Conservation (phyloP, 495 filamentous ascomycete genomes). For the Aspergillus wentii region DNA sequence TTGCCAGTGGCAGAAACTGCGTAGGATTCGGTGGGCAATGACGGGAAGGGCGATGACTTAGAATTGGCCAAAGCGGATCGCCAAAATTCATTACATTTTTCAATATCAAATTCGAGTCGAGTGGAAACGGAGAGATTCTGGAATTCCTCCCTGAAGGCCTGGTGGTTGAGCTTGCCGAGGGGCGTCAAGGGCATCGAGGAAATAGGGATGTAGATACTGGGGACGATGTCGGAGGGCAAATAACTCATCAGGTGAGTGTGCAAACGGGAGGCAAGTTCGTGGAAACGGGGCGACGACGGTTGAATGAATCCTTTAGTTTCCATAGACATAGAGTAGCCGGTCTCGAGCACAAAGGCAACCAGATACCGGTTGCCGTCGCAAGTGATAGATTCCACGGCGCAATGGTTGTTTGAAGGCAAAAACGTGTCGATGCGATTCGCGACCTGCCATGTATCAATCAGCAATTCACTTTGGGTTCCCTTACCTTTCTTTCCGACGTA, state of each 20-base stretch:
- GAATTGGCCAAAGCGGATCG: neutral
- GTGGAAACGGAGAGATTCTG: conserved; percentile 9
- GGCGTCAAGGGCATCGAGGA: conserved; percentile 45
- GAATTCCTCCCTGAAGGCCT: conserved; percentile 13
- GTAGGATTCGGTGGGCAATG: neutral
- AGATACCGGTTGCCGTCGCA: conserved; percentile 11
- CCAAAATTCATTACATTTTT: neutral
- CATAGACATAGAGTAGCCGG: neutral
- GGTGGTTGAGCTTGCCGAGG: conserved; percentile 46
- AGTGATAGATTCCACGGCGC: conserved; percentile 20
- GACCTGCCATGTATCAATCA: conserved; percentile 44
- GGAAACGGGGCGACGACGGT: conserved; percentile 11
- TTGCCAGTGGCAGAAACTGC: conserved; percentile 1
- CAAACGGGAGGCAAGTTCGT: conserved; percentile 11
- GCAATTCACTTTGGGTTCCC: conserved; percentile 40
- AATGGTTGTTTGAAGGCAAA: conserved; percentile 12
- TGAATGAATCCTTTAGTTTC: conserved; percentile 7
- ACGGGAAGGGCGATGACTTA: neutral
- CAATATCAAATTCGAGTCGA: conserved; percentile 3
- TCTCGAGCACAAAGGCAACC: conserved; percentile 25
- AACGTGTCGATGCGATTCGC: conserved; percentile 25
- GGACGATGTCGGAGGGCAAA: conserved; percentile 50
- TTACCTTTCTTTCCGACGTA: conserved; percentile 43
- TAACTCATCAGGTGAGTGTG: conserved; percentile 19
- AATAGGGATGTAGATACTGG: conserved; percentile 54